Base-by-base conservation (phyloP, 2,329 filamentous ascomycete genomes). In the Calonectria pseudoreteaudii region DNA sequence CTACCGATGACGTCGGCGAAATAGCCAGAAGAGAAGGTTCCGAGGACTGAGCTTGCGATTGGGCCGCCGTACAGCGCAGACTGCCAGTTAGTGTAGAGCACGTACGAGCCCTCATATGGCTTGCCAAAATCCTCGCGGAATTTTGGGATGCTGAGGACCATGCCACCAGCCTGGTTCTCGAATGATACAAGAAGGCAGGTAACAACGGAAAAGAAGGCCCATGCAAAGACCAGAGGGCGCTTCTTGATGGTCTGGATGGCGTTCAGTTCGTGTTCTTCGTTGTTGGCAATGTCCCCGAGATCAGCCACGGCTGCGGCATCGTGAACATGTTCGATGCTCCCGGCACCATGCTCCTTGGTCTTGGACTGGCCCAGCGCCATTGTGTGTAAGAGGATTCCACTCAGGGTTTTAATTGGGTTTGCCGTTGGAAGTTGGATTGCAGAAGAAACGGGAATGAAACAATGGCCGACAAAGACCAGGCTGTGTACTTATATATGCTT, bases 51-150 rank as follows among this genome's bases (percentile, higher is more conserved):
- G 47, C 67, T 74, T 14, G 67, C 72, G 47, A 74, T 71, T 1
- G 72, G 72, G 5, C 67, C 72, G 2, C 67, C 72, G 20, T 74
- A 71, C 28, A 74, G 56, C 13, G 72, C 72, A 16, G 72, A 71
- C 23, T 74, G 72, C 72, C 72, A 74, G 18, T 71, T 30, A 16
- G 72, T 69, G 20, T 68, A 65, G 5, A 74, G 68, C 11, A 71
- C 72, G 30, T 74, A 74, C 2, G 64, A 67, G 20, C 72, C 72
- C n/a, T 74, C 64, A 13, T 66, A 72, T 6, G 65, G 34, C 5
- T 75, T 56, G 14, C 77, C 77, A 28, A 79, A 79, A 36, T 78
- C 70, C 26, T 75, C n/a, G 36, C 74, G 74, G 26, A 79, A 79
- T 0, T 73, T 62, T 14, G 71, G 71, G 20, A 73, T 73, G 16